A percentile compares a stretch with the other conserved stretches of the same genome.
phyloP scores from a whole-genome alignment of 1,139 yeast genomes.

The Hyphopichia wangnamkhiaoensis region DNA sequence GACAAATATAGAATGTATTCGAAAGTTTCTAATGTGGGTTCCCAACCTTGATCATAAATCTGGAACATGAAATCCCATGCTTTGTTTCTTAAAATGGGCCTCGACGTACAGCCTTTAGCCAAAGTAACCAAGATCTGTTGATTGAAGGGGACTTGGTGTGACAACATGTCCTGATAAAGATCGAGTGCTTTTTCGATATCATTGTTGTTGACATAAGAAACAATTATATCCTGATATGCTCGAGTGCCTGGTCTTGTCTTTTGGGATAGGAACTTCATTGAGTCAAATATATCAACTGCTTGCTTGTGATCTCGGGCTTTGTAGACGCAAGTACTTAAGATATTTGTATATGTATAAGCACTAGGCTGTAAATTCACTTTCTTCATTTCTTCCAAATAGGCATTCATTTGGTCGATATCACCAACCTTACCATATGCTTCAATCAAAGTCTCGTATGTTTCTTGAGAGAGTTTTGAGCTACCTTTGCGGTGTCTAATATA shows the following conservation, averaged over 20 bases:
- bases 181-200: conserved; percentile 76
- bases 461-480: conserved; percentile 21
- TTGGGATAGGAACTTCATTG: conserved; percentile 77
- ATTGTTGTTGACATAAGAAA: conserved; percentile 60
- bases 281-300: conserved; percentile 76
- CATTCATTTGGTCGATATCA: conserved; percentile 32
- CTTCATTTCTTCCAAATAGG: conserved; percentile 51
- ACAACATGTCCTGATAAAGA: conserved; percentile 69
- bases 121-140: conserved; percentile 60
- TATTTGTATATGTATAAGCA: conserved; percentile 58
- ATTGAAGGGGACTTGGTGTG: conserved; percentile 25
- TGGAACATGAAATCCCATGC: conserved; percentile 84
- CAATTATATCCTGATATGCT: conserved; percentile 71
- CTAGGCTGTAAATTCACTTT: conserved; percentile 52
- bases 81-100: conserved; percentile 45
- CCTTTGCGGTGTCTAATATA: conserved; percentile 16
- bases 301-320: conserved; percentile 53
- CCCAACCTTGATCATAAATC: conserved; percentile 54
- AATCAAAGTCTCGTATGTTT: conserved; percentile 37
- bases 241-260: conserved; percentile 64
- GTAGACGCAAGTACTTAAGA: conserved; percentile 66
- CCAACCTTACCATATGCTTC: conserved; percentile 41
- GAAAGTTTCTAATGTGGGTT: conserved; percentile 53
- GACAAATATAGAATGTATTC: conserved; percentile 74
- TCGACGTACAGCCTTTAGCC: conserved; percentile 72